phyloP scores from a whole-genome alignment of 1,284 basidiomycete genomes.

The Marasmius sp. region DNA sequence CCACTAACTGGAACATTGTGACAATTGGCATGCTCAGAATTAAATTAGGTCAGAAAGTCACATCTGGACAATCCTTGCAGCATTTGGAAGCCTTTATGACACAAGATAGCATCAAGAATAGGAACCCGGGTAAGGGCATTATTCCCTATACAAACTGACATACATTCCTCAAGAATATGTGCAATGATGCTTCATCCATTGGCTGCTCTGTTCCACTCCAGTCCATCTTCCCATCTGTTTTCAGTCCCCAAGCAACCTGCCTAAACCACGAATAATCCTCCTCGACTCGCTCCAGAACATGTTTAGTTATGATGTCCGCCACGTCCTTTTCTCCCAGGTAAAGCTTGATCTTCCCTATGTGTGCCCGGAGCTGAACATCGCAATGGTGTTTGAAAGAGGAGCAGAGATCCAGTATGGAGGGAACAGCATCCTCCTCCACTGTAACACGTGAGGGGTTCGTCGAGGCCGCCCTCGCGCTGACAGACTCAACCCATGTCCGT shows the following conservation, averaged over 20 bases:
- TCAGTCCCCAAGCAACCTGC: constrained; percentile 42
- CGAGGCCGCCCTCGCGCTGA: constrained; percentile 1
- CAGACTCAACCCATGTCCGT: constrained; percentile 58
- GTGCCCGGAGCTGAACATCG: constrained; percentile 55
- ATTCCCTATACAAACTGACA: background rate
- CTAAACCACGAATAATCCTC: constrained; percentile 74
- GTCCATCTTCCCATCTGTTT: constrained; percentile 35
- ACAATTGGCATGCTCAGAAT: too few species aligned
- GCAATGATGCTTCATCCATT: background rate
- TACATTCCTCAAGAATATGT: background rate
- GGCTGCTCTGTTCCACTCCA: background rate
- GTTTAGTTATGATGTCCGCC: constrained; percentile 72
- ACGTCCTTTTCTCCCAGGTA: constrained; percentile 83
- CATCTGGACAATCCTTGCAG: too few species aligned
- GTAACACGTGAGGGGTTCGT: constrained; percentile 12
- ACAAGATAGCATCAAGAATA: too few species aligned
- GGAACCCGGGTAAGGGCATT: too few species aligned
- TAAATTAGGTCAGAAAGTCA: too few species aligned
- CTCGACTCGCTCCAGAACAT: constrained; percentile 73
- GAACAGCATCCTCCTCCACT: background rate
- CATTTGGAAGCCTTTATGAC: too few species aligned
- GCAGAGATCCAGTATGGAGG: constrained; percentile 30
- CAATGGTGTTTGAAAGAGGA: constrained; percentile 8
- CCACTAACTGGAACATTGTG: too few species aligned
- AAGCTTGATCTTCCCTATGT: constrained; percentile 56